These are phyloP conservation scores for Candolleomyces eurysporus DNA, from an alignment of 768 basidiomycete genomes.

Conservation along the genomic window DNA sequence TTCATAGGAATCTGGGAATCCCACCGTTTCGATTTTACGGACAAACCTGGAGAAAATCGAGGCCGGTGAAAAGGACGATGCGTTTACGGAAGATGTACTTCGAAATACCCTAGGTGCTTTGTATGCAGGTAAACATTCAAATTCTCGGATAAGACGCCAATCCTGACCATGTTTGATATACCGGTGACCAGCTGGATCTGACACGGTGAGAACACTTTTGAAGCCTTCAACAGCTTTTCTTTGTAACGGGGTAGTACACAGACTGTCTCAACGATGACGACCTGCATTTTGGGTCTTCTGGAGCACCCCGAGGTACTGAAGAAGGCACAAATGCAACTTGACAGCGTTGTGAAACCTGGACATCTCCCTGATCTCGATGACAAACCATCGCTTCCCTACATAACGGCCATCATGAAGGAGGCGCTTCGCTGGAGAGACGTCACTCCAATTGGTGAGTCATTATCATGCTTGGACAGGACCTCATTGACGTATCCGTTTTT, in stretches of 20 bases:
- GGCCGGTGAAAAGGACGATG: conserved; percentile 6
- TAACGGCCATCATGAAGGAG: conserved; percentile 29
- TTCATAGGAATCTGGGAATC: conserved; percentile 13
- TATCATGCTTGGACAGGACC: neutral
- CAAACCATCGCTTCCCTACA: conserved; percentile 24
- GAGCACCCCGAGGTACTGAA: conserved; percentile 18
- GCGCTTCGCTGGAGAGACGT: conserved; percentile 25
- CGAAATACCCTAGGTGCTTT: conserved; percentile 20
- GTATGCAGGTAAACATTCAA: conserved; percentile 15
- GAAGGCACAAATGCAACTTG: conserved; percentile 34
- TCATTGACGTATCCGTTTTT: neutral
- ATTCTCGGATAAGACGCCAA: neutral
- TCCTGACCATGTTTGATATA: neutral
- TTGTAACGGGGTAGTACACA: neutral
- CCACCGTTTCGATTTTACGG: conserved; percentile 16
- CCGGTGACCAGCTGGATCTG: conserved; percentile 14
- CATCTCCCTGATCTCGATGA: conserved; percentile 32
- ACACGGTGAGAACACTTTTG: conserved; percentile 13
- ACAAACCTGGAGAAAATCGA: conserved; percentile 12
- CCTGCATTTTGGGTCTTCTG: conserved; percentile 12
- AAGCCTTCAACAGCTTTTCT: too few relatives aligned
- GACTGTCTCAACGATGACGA: conserved; percentile 8
- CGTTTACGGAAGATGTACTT: conserved; percentile 18
- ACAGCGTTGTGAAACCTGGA: conserved; percentile 26
- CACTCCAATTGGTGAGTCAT: conserved; percentile 20